Evolutionary conservation across 768 basidiomycete genomes (phyloP).

Genomic region (Russula vinacea): DNA sequence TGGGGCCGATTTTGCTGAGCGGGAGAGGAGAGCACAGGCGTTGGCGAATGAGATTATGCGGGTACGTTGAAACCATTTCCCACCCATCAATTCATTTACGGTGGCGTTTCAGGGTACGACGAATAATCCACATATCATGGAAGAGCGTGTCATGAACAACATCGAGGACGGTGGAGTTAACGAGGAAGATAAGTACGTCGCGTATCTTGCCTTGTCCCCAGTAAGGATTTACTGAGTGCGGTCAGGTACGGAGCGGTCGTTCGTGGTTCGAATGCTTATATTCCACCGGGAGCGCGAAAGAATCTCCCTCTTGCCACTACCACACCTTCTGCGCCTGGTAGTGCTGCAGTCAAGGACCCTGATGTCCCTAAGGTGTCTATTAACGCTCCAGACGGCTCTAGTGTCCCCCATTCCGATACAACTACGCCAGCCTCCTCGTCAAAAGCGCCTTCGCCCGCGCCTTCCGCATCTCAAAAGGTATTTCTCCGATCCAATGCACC

Average conservation of each 20-base stretch:
- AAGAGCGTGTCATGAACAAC: conserved; percentile 67
- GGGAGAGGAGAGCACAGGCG: conserved; percentile 80
- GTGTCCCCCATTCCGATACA: conserved; percentile 42
- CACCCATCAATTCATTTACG: conserved; percentile 8
- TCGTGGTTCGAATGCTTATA: conserved; percentile 83
- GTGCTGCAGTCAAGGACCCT: conserved; percentile 35
- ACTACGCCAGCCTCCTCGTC: conserved; percentile 46
- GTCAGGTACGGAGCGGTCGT: conserved; percentile 89
- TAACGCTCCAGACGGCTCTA: conserved; percentile 72
- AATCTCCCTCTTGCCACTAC: conserved; percentile 32
- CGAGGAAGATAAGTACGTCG: conserved; percentile 91
- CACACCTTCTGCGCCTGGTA: conserved; percentile 34
- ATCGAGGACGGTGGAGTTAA: conserved; percentile 66
- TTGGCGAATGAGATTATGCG: conserved; percentile 90
- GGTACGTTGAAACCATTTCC: conserved; percentile 45
- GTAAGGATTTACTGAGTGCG: conserved; percentile 32
- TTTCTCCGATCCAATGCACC: conserved; percentile 19
- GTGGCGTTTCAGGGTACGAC: conserved; percentile 47
- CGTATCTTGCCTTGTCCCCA: conserved; percentile 18
- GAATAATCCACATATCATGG: conserved; percentile 82
- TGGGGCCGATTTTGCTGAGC: conserved; percentile 82
- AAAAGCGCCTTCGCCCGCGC: conserved; percentile 64
- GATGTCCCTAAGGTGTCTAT: conserved; percentile 73
- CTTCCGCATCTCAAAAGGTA: conserved; percentile 55
- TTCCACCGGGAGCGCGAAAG: conserved; percentile 87